Conservation (phyloP, 495 filamentous ascomycete species). For the Aspergillus homomorphus region DNA sequence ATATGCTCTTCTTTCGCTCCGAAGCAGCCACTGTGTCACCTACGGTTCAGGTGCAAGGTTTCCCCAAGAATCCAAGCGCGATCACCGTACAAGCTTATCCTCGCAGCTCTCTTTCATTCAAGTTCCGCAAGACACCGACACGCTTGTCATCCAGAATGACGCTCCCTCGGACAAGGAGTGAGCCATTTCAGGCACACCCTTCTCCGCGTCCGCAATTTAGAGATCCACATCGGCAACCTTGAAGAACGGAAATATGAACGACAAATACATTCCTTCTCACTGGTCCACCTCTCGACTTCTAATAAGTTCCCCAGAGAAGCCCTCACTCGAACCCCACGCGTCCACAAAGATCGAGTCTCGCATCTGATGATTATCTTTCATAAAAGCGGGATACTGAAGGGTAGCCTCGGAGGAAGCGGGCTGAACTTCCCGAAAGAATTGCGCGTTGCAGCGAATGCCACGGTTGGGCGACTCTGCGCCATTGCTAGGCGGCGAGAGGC, state of each 20-base stretch:
- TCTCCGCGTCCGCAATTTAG: conserved; percentile 16
- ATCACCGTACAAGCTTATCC: conserved; percentile 14
- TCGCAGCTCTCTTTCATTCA: conserved; percentile 19
- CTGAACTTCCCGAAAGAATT: background rate
- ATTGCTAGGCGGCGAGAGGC: background rate
- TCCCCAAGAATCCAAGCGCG: background rate
- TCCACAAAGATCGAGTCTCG: conserved; percentile 21
- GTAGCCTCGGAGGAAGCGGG: background rate
- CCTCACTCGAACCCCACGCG: conserved; percentile 17
- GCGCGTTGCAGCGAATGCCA: background rate
- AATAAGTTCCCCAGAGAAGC: conserved; percentile 13
- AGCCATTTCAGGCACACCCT: conserved; percentile 24
- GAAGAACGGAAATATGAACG: conserved; percentile 25
- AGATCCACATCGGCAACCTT: conserved; percentile 13
- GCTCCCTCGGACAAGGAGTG: conserved; percentile 25
- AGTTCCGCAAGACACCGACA: conserved; percentile 10
- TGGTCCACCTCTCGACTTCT: conserved; percentile 23
- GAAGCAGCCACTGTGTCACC: background rate
- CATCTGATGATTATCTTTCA: no score
- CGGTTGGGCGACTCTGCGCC: background rate
- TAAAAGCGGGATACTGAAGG: no score
- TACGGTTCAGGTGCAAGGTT: conserved; percentile 20
- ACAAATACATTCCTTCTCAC: conserved; percentile 24
- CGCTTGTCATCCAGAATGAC: conserved; percentile 19
- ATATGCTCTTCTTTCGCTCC: background rate